These are phyloP conservation scores for Pichia membranifaciens DNA, from an alignment of 805 yeast genomes.

Conservation along the genomic window DNA sequence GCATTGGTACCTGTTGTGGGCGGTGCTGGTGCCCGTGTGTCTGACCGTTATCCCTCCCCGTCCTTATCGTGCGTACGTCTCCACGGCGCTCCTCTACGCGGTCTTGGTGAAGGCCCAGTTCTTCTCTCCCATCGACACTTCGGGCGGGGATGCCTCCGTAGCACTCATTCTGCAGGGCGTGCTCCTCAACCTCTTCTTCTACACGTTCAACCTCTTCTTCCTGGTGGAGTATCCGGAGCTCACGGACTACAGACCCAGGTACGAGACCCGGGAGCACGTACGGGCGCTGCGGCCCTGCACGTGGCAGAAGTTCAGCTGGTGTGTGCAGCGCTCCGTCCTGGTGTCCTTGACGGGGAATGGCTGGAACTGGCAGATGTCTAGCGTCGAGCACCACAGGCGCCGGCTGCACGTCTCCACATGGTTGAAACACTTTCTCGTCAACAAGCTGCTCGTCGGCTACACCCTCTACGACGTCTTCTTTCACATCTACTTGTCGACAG, in stretches of 20 bases:
- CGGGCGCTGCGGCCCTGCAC: slow-evolving; percentile 2
- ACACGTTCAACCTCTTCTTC: slow-evolving; percentile 12
- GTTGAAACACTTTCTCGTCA: not conserved
- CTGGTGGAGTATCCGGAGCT: slow-evolving; percentile 18
- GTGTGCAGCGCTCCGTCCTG: slow-evolving; percentile 8
- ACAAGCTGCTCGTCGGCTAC: slow-evolving; percentile 1
- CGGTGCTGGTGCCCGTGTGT: not conserved
- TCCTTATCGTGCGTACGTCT: slow-evolving; percentile 13
- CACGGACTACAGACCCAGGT: slow-evolving; percentile 9
- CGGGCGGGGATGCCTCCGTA: not conserved
- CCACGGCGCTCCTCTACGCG: slow-evolving; percentile 10
- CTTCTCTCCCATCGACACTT: slow-evolving; percentile 3
- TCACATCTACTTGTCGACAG: slow-evolving; percentile 11
- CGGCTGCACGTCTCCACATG: not conserved
- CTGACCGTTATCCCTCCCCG: slow-evolving; percentile 15
- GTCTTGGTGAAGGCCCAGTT: slow-evolving; percentile 9
- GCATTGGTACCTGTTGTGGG: slow-evolving; percentile 13
- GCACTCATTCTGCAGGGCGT: slow-evolving; percentile 14
- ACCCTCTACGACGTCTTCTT: slow-evolving; percentile 11
- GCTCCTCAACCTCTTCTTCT: slow-evolving; percentile 10
- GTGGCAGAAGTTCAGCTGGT: slow-evolving; percentile 13
- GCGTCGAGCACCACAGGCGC: not conserved
- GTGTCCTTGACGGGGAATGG: slow-evolving; percentile 15
- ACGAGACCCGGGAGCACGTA: slow-evolving; percentile 12
- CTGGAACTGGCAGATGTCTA: slow-evolving; percentile 16